Evolutionary conservation across 768 basidiomycete species (phyloP), one percentile per base, ranked within the genome.

Genomic region (Lepiota brunneoincarnata): DNA sequence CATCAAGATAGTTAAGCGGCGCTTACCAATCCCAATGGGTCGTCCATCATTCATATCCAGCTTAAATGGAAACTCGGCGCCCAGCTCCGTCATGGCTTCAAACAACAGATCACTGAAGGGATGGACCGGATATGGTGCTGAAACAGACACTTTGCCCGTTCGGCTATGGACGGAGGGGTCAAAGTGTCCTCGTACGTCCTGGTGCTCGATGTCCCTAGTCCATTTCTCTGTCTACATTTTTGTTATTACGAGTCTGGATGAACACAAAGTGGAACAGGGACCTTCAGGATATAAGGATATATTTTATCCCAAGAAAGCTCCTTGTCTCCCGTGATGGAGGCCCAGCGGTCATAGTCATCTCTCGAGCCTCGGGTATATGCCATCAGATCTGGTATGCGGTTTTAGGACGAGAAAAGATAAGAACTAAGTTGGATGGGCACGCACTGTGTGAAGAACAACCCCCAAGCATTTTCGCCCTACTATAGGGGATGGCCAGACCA

Each of bases 41-140:
- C 59, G 62, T 12, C 79, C 78, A 21, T 68, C 65, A 55, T 79
- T 77, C 49, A 66, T 63, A 57, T 80, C 79, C 15, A 63, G 31
- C 54, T 74, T 72, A 54, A 63, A 77, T 1, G 70, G 65, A 53
- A 72, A 79, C 41, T 72, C 68, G 7, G 64, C 61, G 0, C 63
- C 51, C 3, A 75, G 61, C 44, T 76, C 64, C 18, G 63, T 31
- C 1, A 70, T 64, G 0, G 74, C 67, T 41, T 63, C 58, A 10
- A 75, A 24, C 4, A 61, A 53, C 20, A 41, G 48, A 17, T 59
- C 52, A 31, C 64, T 59, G 5, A 61, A 51, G 1, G 65, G 48
- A 35, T 64, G 55, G 4, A 12, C 12, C n/a, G 20, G 24, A 10
- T 49, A 38, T 7, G 35, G 48, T 2, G 26, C 43, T 6, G 15